A percentile compares a stretch with the other conserved stretches of the same genome.
Evolutionary conservation across 192 early-diverging fungal genomes (phyloP).

Genomic region (Jimgerdemannia flammicorona): DNA sequence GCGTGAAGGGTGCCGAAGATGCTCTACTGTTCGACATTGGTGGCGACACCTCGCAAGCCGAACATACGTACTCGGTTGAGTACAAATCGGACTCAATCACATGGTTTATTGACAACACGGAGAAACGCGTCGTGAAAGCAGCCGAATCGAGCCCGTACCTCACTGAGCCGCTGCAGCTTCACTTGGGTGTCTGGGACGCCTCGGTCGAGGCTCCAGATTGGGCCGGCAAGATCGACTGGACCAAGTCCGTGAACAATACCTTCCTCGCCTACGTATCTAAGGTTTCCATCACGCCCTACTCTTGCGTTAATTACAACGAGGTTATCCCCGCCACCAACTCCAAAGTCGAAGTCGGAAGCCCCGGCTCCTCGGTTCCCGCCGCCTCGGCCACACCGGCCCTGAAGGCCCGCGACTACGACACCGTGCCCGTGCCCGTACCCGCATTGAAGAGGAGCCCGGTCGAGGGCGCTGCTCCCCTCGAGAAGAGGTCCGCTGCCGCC

Average conservation of each 20-base stretch:
- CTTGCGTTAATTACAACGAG: neutral
- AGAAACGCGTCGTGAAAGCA: constrained; percentile 41
- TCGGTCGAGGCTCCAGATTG: neutral
- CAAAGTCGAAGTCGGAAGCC: neutral
- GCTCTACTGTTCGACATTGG: constrained; percentile 36
- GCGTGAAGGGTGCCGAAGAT: constrained; percentile 25
- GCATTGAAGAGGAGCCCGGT: no score
- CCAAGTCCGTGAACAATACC: neutral
- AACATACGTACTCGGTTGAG: constrained; percentile 58
- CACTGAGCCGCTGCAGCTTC: neutral
- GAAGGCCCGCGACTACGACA: no score
- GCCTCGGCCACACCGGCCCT: no score
- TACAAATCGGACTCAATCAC: constrained; percentile 46
- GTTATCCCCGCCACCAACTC: neutral
- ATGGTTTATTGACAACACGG: constrained; percentile 52
- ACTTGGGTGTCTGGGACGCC: constrained; percentile 13
- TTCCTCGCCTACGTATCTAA: neutral
- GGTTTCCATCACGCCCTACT: neutral
- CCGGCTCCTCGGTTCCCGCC: no score
- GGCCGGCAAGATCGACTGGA: neutral
- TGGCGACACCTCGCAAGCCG: constrained; percentile 37
- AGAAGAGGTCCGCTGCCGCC: no score
- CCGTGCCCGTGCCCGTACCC: no score
- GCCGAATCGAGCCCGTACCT: constrained; percentile 13
- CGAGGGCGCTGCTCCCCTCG: no score